These are phyloP conservation scores for Eucalyptus paniculata DNA, from an alignment of 345 rosid species.

Conservation along the genomic window DNA sequence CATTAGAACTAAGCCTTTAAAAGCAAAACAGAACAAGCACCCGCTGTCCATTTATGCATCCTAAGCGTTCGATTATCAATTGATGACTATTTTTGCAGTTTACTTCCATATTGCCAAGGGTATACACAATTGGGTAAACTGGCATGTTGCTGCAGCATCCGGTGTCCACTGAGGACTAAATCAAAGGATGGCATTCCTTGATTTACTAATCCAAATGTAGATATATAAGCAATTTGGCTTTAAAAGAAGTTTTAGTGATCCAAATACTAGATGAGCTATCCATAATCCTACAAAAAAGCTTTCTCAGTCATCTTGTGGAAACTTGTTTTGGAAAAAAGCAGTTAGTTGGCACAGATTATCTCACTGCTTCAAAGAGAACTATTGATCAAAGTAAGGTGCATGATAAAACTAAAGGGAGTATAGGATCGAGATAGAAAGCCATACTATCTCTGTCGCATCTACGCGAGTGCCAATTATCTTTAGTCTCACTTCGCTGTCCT, in stretches of 20 bases:
- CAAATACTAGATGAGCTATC: not conserved
- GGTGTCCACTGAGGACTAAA: not conserved
- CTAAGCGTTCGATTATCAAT: not conserved
- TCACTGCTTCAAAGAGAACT: not conserved
- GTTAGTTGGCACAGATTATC: not conserved
- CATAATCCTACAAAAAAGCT: not conserved
- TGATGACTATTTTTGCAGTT: not conserved
- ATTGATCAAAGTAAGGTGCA: not conserved
- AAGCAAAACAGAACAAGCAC: not conserved
- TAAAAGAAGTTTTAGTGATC: not conserved
- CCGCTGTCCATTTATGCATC: not conserved
- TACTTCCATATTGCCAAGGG: not conserved
- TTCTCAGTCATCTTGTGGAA: not conserved
- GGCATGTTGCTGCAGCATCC: not conserved
- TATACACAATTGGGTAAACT: not conserved
- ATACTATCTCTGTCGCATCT: conserved; percentile 83
- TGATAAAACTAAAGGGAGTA: not conserved
- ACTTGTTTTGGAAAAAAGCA: not conserved
- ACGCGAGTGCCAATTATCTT: conserved; percentile 93
- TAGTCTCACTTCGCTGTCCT: conserved; percentile 83
- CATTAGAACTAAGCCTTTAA: not conserved
- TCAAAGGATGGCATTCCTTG: not conserved
- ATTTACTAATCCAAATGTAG: not conserved
- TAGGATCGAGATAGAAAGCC: not conserved
- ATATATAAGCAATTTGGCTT: not conserved